Percentiles rank a stretch among this genome's conserved stretches.
Evolutionary conservation across 371 early-diverging fungal species (phyloP).

Genomic region (Rhizopus stolonifer): DNA sequence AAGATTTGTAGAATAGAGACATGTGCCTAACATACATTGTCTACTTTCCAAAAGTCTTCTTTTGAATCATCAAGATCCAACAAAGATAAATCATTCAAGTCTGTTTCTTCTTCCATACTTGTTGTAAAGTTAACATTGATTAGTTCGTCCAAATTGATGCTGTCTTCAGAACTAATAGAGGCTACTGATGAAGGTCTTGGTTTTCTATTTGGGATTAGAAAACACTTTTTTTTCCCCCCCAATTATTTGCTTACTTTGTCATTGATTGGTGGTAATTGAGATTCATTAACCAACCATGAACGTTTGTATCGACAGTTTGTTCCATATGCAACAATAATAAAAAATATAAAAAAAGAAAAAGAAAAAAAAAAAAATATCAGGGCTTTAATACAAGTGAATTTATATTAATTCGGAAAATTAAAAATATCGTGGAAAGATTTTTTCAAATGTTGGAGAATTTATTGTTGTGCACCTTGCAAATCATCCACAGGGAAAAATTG

Average conservation of each 20-base stretch:
- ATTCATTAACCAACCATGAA: constrained; percentile 27
- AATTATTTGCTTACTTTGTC: not conserved
- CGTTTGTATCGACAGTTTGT: not conserved
- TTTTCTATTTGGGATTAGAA: constrained; percentile 1
- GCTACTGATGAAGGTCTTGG: constrained; percentile 37
- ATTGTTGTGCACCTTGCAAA: not conserved
- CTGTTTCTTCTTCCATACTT: constrained; percentile 46
- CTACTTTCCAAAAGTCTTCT: constrained; percentile 50
- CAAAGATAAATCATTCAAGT: constrained; percentile 35
- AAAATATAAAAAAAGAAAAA: not conserved
- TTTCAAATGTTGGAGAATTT: not conserved
- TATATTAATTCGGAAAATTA: not conserved
- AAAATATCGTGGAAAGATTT: not conserved
- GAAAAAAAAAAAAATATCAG: not conserved
- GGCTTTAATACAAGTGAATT: not conserved
- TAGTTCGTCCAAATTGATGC: constrained; percentile 43
- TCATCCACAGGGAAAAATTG: constrained; percentile 47
- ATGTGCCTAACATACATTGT: constrained; percentile 23
- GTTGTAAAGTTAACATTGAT: constrained; percentile 41
- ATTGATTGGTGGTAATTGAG: not conserved
- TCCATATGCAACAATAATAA: not conserved
- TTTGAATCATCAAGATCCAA: constrained; percentile 48
- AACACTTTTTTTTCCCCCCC: not conserved
- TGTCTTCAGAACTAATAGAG: constrained; percentile 44
- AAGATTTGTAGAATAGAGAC: not conserved